phyloP scores from a whole-genome alignment of 306 rosid genomes.

The Vigna unguiculata region DNA sequence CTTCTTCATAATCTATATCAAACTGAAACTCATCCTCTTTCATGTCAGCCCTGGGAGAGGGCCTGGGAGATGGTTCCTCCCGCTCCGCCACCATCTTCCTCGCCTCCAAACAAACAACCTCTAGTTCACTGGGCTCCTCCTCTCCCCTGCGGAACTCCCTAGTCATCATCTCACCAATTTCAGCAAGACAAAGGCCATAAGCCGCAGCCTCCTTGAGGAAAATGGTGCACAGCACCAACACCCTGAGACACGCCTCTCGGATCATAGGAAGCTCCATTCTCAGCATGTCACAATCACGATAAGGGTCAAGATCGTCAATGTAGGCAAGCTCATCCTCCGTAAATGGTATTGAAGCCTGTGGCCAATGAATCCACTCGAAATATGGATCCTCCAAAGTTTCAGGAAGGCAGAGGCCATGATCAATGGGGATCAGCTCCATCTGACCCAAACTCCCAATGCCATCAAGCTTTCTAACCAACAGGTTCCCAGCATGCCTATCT shows the following conservation, averaged over 20 bases:
- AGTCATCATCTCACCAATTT: conserved; percentile 99
- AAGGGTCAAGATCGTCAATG: conserved; percentile 67
- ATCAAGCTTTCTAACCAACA: conserved; percentile 85
- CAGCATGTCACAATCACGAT: conserved; percentile 75
- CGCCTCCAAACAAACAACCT: conserved; percentile 86
- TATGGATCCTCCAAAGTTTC: conserved; percentile 96
- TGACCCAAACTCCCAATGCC: conserved; percentile 83
- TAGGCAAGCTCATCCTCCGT: conserved; percentile 91
- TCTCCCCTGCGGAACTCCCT: conserved; percentile 84
- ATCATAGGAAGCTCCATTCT: conserved; percentile 90
- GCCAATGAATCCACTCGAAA: conserved; percentile 99
- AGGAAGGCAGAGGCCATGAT: conserved; percentile 97
- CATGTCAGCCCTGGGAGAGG: conserved; percentile 63
- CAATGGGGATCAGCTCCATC: conserved; percentile 95
- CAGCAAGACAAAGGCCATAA: conserved; percentile 86
- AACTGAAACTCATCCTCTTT: conserved; percentile 68
- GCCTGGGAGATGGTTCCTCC: conserved; percentile 67
- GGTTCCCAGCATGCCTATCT: conserved; percentile 97
- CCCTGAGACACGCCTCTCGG: conserved; percentile 93
- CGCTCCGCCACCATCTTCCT: conserved; percentile 74
- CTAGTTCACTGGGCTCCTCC: conserved; percentile 98
- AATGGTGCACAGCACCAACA: conserved; percentile 85
- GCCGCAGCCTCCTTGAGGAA: conserved; percentile 88
- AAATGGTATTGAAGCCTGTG: conserved; percentile 96
- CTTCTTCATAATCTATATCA: conserved; percentile 76